Evolutionary conservation across 2,329 filamentous ascomycete species (phyloP).

Genomic region (Gaeumannomyces sp.): DNA sequence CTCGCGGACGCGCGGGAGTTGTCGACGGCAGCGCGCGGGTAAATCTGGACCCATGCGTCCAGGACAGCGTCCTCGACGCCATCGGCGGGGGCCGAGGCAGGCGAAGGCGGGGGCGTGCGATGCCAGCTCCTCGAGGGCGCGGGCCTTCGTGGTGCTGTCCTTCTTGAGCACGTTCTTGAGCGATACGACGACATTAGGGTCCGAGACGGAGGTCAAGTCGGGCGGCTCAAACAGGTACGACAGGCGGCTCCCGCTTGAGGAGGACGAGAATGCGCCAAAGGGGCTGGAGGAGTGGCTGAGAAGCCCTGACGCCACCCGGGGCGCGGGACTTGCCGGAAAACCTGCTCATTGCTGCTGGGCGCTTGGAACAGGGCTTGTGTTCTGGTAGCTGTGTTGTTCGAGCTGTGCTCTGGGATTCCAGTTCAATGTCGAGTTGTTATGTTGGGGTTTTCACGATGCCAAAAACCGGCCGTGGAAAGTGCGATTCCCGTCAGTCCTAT

Average conservation of each 20-base stretch:
- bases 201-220: slow-evolving; percentile 68
- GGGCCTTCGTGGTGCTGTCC: slow-evolving; percentile 85
- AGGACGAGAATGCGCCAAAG: slow-evolving; percentile 37
- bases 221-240: slow-evolving; percentile 86
- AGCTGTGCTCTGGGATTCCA: background rate
- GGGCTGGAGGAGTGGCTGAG: slow-evolving; percentile 17
- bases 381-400: too few relatives aligned
- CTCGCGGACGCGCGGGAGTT: slow-evolving; percentile 83
- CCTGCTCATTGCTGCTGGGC: slow-evolving; percentile 8
- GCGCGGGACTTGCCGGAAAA: slow-evolving; percentile 13
- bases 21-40: slow-evolving; percentile 86
- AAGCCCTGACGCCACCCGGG: slow-evolving; percentile 14
- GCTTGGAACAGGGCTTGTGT: background rate
- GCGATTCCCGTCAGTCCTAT: background rate
- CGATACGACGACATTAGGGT: slow-evolving; percentile 78
- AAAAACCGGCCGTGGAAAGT: background rate
- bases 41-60: slow-evolving; percentile 84
- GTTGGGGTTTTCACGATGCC: background rate
- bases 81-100: slow-evolving; percentile 34
- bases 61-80: slow-evolving; percentile 74
- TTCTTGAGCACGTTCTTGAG: slow-evolving; percentile 93
- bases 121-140: slow-evolving; percentile 81
- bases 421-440: background rate
- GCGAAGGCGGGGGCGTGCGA: slow-evolving; percentile 51
- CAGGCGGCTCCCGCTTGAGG: slow-evolving; percentile 45